Evolutionary conservation across 768 basidiomycete species (phyloP), one percentile per base, ranked within the genome.

Genomic region (Agaricus blazei): DNA sequence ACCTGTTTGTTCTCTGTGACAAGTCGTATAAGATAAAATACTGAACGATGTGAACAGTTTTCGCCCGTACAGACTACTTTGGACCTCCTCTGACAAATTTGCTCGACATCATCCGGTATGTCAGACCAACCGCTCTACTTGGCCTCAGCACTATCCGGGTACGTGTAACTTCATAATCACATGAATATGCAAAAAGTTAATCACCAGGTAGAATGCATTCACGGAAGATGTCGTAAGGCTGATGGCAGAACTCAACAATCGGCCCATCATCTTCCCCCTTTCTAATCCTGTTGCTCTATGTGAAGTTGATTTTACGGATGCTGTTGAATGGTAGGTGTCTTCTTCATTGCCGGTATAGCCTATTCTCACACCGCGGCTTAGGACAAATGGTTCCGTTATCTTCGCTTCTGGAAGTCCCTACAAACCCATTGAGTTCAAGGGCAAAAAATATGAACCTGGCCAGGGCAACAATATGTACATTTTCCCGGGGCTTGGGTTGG

Each of bases 391-490:
- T 9, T 67, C 71, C 19, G 81, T 83, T 28, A 79, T 90, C 56
- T 91, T 86, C 60, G 88, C 88, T 0, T 83, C 83, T 11, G 89
- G 89, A 3, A 82, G 80, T 47, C 89, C 89, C 0, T 91, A 88
- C 72, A 70, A 75, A 15, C 65, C 78, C 2, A 68, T 83, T 44
- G 72, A 74, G 47, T 76, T 70, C 63, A 67, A 77, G 34, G 80
- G 79, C 26, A 77, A 71, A 44, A 58, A 62, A 0, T 72, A 80
- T 58, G 82, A 85, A 58, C 81, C 89, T 1, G 87, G 85, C 0
- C 89, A 91, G 66, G 87, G 88, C 9, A 91, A 91, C 68, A 91
- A 90, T 70, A 86, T 89, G 84, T 84, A 84, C 67, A 82, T 83
- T 61, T 83, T 82, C 68, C 79, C 78, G 15, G 77, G 78, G 15